These are phyloP conservation scores for Kwoniella botswanensis DNA, from an alignment of 768 basidiomycete genomes.

Conservation along the genomic window DNA sequence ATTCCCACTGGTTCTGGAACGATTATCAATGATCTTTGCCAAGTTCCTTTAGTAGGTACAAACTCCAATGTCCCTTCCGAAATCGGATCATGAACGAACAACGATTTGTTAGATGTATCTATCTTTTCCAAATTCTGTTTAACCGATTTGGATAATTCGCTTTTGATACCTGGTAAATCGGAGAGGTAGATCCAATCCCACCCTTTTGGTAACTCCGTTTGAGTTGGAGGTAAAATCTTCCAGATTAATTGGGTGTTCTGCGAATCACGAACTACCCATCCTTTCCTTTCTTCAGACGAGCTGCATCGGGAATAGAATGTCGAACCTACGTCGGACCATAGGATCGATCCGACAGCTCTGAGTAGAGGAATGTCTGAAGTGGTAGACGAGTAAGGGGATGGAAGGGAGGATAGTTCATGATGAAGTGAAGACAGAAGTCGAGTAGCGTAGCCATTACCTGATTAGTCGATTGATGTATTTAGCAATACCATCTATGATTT, in stretches of 20 bases:
- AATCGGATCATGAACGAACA: slow-evolving; percentile 19
- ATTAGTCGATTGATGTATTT: too few relatives aligned
- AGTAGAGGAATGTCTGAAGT: slow-evolving; percentile 6
- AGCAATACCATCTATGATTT: background rate
- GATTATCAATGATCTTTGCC: slow-evolving; percentile 1
- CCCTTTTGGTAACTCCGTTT: slow-evolving; percentile 1
- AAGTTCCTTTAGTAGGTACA: slow-evolving; percentile 14
- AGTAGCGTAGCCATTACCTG: slow-evolving; percentile 47
- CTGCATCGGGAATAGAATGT: slow-evolving; percentile 37
- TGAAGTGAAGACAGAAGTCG: slow-evolving; percentile 41
- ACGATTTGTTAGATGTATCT: slow-evolving; percentile 12
- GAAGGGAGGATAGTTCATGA: slow-evolving; percentile 32
- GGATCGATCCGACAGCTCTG: slow-evolving; percentile 32
- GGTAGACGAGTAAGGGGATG: slow-evolving; percentile 23
- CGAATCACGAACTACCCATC: slow-evolving; percentile 37
- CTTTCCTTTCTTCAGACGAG: slow-evolving; percentile 22
- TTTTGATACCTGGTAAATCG: slow-evolving; percentile 11
- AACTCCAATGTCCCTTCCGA: slow-evolving; percentile 23
- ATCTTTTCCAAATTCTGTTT: slow-evolving; percentile 6
- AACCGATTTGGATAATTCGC: background rate
- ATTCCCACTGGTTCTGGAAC: slow-evolving; percentile 5
- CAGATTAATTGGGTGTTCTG: slow-evolving; percentile 32
- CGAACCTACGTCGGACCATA: slow-evolving; percentile 43
- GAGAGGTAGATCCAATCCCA: slow-evolving; percentile 22
- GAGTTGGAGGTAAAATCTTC: slow-evolving; percentile 22